phyloP scores from a whole-genome alignment of 179 eudicot species.

The Corrigiola litoralis region DNA sequence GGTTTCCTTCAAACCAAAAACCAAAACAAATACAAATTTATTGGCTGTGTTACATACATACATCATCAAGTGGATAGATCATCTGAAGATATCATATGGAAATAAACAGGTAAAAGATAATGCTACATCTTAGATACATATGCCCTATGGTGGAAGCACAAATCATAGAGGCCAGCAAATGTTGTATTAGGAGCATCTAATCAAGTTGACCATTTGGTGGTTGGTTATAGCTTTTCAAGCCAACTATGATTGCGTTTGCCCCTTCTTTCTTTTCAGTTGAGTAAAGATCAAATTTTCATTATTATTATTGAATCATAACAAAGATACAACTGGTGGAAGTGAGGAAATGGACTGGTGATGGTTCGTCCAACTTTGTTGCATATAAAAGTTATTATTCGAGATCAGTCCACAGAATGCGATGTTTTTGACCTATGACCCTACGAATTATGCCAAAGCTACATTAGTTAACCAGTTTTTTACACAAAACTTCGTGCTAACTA shows the following conservation, averaged over 20 bases:
- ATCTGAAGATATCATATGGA: not conserved
- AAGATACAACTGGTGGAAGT: conserved; percentile 1
- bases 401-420: not conserved
- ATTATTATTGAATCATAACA: conserved; percentile 13
- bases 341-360: not conserved
- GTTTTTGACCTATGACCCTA: not conserved
- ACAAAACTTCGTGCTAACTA: no score
- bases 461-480: no score
- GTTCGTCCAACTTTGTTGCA: not conserved
- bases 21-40: not conserved
- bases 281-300: conserved; percentile 24
- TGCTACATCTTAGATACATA: not conserved
- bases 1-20: no score
- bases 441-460: no score
- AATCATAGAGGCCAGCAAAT: conserved; percentile 15
- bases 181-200: conserved; percentile 13
- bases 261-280: conserved; percentile 17
- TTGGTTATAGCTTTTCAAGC: conserved; percentile 9
- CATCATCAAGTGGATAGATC: not conserved
- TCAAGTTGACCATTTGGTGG: conserved; percentile 14
- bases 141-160: not conserved
- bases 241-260: conserved; percentile 14
- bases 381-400: not conserved
- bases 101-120: not conserved
- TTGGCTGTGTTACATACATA: not conserved